Conservation (phyloP, 148 eudicot species). For the Vaccinium corymbosum region DNA sequence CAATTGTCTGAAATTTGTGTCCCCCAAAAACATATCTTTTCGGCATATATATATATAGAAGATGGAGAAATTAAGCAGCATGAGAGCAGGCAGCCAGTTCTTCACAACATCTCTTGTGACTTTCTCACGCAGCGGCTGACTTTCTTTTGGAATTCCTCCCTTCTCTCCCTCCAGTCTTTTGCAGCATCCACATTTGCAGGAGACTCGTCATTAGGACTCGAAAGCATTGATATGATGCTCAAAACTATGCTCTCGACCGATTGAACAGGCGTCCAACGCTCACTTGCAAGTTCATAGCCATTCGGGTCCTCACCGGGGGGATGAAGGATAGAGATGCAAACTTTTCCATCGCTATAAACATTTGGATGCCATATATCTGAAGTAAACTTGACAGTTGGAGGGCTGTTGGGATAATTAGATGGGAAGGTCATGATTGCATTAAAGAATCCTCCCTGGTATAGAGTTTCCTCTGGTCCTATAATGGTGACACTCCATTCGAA, state of each 20-base stretch:
- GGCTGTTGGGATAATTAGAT: too few relatives aligned
- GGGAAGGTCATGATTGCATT: too few relatives aligned
- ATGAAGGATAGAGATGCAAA: conserved; percentile 93
- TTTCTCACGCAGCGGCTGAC: conserved; percentile 72
- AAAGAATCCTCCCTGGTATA: too few relatives aligned
- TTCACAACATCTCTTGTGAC: conserved; percentile 63
- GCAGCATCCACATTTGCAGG: conserved; percentile 88
- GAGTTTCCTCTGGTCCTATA: too few relatives aligned
- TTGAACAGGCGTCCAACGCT: conserved; percentile 99
- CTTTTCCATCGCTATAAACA: too few relatives aligned
- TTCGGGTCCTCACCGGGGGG: conserved; percentile 99
- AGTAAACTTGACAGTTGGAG: too few relatives aligned
- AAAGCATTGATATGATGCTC: conserved; percentile 83
- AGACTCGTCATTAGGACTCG: conserved; percentile 79
- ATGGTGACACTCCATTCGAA: too few relatives aligned
- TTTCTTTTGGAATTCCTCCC: conserved; percentile 64
- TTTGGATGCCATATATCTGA: too few relatives aligned
- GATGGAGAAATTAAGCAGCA: not conserved
- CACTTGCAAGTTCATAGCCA: conserved; percentile 99
- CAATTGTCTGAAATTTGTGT: too few relatives aligned
- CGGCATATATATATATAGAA: too few relatives aligned
- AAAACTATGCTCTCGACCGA: conserved; percentile 83
- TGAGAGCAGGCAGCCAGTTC: not conserved
- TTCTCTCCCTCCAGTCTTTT: conserved; percentile 73
- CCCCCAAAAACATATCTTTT: too few relatives aligned